These are phyloP conservation scores for Fusarium sp. DNA, from an alignment of 2,329 filamentous ascomycete genomes.

Conservation along the genomic window DNA sequence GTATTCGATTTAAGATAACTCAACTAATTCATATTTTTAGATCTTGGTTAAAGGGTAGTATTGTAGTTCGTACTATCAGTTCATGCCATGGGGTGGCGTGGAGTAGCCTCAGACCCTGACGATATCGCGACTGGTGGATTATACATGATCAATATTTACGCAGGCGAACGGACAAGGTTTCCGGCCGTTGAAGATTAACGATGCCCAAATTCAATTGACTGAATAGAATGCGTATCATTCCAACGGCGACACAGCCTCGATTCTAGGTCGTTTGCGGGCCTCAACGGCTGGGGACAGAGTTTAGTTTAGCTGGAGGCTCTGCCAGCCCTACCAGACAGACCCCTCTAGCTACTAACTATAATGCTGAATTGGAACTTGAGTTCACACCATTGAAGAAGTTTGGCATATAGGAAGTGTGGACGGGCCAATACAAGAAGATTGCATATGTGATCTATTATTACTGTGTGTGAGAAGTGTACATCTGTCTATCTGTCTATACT, in stretches of 20 bases:
- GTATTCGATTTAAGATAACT: background rate
- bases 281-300: slow-evolving; percentile 1
- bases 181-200: background rate
- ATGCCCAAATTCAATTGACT: background rate
- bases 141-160: background rate
- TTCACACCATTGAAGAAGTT: slow-evolving; percentile 8
- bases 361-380: slow-evolving; percentile 5
- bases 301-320: slow-evolving; percentile 23
- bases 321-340: slow-evolving; percentile 2
- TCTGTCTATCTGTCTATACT: background rate
- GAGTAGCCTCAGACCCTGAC: background rate
- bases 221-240: slow-evolving; percentile 1
- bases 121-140: background rate
- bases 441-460: background rate
- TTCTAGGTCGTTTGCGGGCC: background rate
- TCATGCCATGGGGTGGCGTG: background rate
- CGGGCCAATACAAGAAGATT: background rate
- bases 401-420: background rate
- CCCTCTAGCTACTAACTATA: background rate
- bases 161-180: background rate
- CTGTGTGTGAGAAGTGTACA: background rate
- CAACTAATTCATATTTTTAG: background rate
- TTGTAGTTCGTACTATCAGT: background rate
- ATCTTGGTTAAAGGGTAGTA: background rate
- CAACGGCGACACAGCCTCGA: slow-evolving; percentile 16